These are phyloP conservation scores for Phytophthora megakarya DNA, from an alignment of 352 stramenopile species.

Conservation along the genomic window DNA sequence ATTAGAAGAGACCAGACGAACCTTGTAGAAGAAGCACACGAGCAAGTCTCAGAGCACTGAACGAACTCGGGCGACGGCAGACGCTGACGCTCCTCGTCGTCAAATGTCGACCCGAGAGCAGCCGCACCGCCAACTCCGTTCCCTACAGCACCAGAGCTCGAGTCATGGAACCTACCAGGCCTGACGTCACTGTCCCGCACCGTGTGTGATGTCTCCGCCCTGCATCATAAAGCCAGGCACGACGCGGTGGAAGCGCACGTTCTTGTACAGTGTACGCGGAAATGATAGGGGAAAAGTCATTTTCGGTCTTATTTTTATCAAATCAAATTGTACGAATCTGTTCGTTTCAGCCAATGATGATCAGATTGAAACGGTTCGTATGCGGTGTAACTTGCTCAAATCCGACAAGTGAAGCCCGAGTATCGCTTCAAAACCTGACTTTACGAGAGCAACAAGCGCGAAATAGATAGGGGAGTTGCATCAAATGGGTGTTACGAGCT, in stretches of 20 bases:
- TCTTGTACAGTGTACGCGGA: slow-evolving; percentile 47
- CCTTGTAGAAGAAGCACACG: slow-evolving; percentile 85
- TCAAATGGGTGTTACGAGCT: too few relatives aligned
- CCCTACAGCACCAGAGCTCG: slow-evolving; percentile 31
- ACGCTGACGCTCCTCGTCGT: slow-evolving; percentile 88
- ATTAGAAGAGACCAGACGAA: slow-evolving; percentile 13
- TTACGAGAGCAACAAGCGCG: too few relatives aligned
- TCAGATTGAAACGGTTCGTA: too few relatives aligned
- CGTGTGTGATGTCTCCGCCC: slow-evolving; percentile 92
- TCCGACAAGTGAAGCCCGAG: too few relatives aligned
- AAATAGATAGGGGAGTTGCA: too few relatives aligned
- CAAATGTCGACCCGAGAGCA: slow-evolving; percentile 95
- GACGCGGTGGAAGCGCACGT: slow-evolving; percentile 94
- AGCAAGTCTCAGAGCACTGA: not conserved
- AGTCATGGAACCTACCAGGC: not conserved
- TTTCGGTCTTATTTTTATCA: too few relatives aligned
- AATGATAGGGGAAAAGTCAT: too few relatives aligned
- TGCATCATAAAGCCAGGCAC: slow-evolving; percentile 97
- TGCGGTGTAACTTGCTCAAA: too few relatives aligned
- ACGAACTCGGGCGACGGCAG: not conserved
- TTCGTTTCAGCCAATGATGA: too few relatives aligned
- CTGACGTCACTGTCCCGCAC: slow-evolving; percentile 31
- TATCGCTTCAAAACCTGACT: too few relatives aligned
- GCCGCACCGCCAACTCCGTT: slow-evolving; percentile 94
- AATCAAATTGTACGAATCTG: too few relatives aligned